Evolutionary conservation across 352 stramenopile species (phyloP).

Genomic region (Phytophthora constricta): DNA sequence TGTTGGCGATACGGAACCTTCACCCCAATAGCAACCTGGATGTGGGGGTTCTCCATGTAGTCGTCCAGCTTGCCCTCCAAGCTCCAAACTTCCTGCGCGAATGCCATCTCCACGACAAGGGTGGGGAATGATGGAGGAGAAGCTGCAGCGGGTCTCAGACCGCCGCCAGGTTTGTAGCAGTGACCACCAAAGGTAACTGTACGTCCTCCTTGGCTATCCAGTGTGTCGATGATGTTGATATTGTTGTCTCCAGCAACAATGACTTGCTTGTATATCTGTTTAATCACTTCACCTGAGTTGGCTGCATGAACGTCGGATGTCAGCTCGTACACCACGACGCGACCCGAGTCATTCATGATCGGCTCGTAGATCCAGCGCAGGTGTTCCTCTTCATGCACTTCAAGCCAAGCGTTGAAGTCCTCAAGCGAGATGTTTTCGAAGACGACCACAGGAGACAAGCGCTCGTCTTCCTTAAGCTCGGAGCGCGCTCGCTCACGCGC

Average conservation of each 20-base stretch:
- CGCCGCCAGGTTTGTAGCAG: no score
- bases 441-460: no score
- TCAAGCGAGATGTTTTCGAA: not conserved
- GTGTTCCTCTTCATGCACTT: not conserved
- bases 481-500: no score
- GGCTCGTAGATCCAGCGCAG: not conserved
- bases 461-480: no score
- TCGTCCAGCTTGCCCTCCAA: not conserved
- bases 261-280: not conserved
- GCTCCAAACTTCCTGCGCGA: not conserved
- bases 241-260: no score
- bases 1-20: not conserved
- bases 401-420: not conserved
- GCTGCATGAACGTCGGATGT: not conserved
- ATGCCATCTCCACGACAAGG: not conserved
- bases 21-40: not conserved
- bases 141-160: no score
- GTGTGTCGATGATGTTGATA: no score
- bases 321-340: not conserved
- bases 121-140: no score
- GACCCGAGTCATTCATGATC: not conserved
- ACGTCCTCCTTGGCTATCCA: no score
- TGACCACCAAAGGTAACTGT: no score
- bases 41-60: not conserved
- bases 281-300: not conserved